Evolutionary conservation across 2,329 filamentous ascomycete genomes (phyloP).

Genomic region (Byssoonygena ceratinophila): DNA sequence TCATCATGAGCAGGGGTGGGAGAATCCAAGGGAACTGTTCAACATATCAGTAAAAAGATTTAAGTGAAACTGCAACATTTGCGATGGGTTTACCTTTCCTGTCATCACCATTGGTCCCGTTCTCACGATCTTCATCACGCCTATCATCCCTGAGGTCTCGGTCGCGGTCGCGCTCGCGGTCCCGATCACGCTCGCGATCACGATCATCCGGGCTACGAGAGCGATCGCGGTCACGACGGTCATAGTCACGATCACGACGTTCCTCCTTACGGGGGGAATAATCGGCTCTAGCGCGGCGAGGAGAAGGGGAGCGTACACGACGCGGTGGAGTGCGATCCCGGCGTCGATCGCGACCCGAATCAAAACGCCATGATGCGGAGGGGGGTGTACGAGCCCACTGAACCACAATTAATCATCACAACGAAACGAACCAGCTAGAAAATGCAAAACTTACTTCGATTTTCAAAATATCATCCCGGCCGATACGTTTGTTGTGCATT

Average conservation of each 20-base stretch:
- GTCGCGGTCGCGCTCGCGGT: slow-evolving; percentile 53
- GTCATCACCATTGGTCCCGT: slow-evolving; percentile 73
- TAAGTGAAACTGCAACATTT: slow-evolving; percentile 15
- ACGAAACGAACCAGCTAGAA: neutral
- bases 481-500: slow-evolving; percentile 99
- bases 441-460: slow-evolving; percentile 62
- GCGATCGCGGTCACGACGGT: slow-evolving; percentile 62
- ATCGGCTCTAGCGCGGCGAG: slow-evolving; percentile 51
- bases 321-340: slow-evolving; percentile 64
- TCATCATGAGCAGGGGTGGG: slow-evolving; percentile 82
- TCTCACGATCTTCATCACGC: slow-evolving; percentile 58
- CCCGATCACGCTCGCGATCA: slow-evolving; percentile 42
- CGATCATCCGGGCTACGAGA: slow-evolving; percentile 53
- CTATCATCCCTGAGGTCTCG: slow-evolving; percentile 43
- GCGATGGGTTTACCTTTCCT: slow-evolving; percentile 62
- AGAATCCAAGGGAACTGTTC: slow-evolving; percentile 54
- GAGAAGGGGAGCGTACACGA: slow-evolving; percentile 50
- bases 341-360: slow-evolving; percentile 56
- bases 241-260: slow-evolving; percentile 63
- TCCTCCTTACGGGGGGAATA: slow-evolving; percentile 86
- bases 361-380: slow-evolving; percentile 96
- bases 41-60: slow-evolving; percentile 12
- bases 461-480: slow-evolving; percentile 88
- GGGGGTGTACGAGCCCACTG: slow-evolving; percentile 98
- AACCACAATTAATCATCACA: neutral